These are phyloP conservation scores for Fusarium heterosporum DNA, from an alignment of 2,329 filamentous ascomycete species.

Conservation along the genomic window DNA sequence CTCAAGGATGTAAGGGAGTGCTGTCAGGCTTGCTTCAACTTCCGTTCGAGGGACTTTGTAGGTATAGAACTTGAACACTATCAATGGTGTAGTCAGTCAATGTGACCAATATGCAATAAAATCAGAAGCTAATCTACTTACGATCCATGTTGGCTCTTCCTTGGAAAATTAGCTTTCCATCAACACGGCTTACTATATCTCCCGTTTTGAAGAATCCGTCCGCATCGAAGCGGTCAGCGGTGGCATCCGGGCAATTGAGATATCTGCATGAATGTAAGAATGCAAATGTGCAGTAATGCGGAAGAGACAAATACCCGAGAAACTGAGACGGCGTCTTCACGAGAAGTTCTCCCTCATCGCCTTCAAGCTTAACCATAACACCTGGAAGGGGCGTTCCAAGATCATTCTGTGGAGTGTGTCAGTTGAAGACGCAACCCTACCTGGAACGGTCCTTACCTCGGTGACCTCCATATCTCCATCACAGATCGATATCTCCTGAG, in stretches of 20 bases:
- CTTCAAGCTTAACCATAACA: not conserved
- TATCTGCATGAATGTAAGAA: not conserved
- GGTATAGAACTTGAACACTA: slow-evolving; percentile 5
- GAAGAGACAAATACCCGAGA: too few species aligned
- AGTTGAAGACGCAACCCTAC: accelerated
- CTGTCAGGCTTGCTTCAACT: not conserved
- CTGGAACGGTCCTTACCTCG: not conserved
- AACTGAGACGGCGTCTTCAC: not conserved
- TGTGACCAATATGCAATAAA: too few species aligned
- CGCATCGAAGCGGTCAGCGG: not conserved
- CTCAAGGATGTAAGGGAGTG: not conserved
- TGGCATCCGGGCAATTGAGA: not conserved
- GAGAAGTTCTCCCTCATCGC: not conserved
- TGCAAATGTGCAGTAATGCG: too few species aligned
- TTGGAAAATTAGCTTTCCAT: not conserved
- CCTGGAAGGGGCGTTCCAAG: not conserved
- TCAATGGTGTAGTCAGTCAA: too few species aligned
- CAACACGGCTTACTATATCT: not conserved
- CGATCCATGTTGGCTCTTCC: slow-evolving; percentile 6
- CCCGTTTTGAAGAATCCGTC: slow-evolving; percentile 3
- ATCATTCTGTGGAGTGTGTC: not conserved
- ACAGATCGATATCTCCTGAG: not conserved
- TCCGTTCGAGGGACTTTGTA: not conserved
- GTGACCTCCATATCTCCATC: not conserved
- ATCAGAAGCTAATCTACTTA: not conserved